A percentile compares a stretch with the other conserved stretches of the same genome.
Conservation (phyloP, 441 rosid genomes). For the Pelargonium myrrhifolium region DNA sequence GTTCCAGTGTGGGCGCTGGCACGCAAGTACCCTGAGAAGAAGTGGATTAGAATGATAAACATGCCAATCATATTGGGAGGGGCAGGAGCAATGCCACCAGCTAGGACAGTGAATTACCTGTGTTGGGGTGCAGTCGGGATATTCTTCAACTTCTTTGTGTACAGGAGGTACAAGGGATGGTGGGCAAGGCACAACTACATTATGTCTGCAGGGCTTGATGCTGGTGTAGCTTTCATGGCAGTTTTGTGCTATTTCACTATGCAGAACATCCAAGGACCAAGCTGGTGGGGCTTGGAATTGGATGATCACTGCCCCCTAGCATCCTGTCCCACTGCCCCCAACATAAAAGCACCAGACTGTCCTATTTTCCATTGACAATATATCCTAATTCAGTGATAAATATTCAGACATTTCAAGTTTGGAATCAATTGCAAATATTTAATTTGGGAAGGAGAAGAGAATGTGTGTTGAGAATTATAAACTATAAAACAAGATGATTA, state of each 20-base stretch:
- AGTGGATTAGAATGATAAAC: constrained; percentile 31
- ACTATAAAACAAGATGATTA: too few relatives aligned
- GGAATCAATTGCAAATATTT: too few relatives aligned
- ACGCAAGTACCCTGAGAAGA: constrained; percentile 24
- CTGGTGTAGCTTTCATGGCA: constrained; percentile 39
- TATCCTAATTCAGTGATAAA: too few relatives aligned
- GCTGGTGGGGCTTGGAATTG: constrained; percentile 39
- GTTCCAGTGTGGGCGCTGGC: constrained; percentile 31
- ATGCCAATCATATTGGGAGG: constrained; percentile 34
- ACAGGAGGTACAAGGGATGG: constrained; percentile 33
- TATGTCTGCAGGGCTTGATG: constrained; percentile 39
- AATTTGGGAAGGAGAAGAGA: too few relatives aligned
- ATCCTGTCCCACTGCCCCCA: constrained; percentile 41
- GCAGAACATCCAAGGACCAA: constrained; percentile 29
- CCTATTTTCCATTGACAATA: constrained; percentile 27
- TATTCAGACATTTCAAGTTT: too few relatives aligned
- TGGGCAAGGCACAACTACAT: constrained; percentile 49
- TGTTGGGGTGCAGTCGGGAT: constrained; percentile 36
- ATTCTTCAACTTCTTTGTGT: constrained; percentile 35
- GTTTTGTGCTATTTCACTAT: constrained; percentile 30
- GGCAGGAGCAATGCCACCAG: constrained; percentile 28
- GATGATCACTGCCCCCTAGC: constrained; percentile 42
- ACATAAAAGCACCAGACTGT: constrained; percentile 29
- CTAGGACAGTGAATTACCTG: constrained; percentile 32
- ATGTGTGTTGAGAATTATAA: too few relatives aligned